Base-by-base conservation (phyloP, 2,329 filamentous ascomycete species). In the Aspergillus fischeri region DNA sequence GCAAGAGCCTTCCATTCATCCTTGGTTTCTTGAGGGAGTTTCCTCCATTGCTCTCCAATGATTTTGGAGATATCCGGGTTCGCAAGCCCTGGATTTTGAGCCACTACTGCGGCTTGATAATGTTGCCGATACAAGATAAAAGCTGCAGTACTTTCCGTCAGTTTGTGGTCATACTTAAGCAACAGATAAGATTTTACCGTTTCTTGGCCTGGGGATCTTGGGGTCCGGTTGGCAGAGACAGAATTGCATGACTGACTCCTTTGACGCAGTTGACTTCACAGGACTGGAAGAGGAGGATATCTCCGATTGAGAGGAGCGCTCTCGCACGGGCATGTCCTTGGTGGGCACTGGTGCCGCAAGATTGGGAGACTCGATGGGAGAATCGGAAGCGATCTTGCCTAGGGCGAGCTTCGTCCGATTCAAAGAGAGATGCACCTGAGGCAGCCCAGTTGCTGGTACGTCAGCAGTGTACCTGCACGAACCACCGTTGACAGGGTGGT, bases 21-120 rank as follows among this genome's bases (percentile, higher is more conserved):
- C 76, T 96, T 96, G 56, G 87, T 82, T 53, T 89, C 85, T 25
- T 88, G 82, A 3, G 86, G 77, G 69, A 95, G 87, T 55, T 86
- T 83, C 68, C 88, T 86, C 94, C 94, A 99, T 83, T 92, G 88
- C 72, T 91, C 86, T 53, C 93, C 93, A 65, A 97, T 96, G 66
- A 97, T 95, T 76, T 97, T 97, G 63, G 93, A 97, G 66, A 97
- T 96, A 53, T 97, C 91, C 3, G 93, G 93, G 75, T 97, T 97
- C 49, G 92, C 87, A 63, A 97, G 84, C 48, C 91, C 90, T n/a
- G 92, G 93, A 68, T 97, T 85, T 65, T 90, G 83, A 54, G 86
- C 82, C 41, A 92, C 89, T 52, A 97, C 91, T 51, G 85, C 81
- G 20, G 89, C 86, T 75, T 97, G 93, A 68, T 94, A 88, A 73